Conservation (phyloP, 805 yeast species). For the Candida chilensis region DNA sequence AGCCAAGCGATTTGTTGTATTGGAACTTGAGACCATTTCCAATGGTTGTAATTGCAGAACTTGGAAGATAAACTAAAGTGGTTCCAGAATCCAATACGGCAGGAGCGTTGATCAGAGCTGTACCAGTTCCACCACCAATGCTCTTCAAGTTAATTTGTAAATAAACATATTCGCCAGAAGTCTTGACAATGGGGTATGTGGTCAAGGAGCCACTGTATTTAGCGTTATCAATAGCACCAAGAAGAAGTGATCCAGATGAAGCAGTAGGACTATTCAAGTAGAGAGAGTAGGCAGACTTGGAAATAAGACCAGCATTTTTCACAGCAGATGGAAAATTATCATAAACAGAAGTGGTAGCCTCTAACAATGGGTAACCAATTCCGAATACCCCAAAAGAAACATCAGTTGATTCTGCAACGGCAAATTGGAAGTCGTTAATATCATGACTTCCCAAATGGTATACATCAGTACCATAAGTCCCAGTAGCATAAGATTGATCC, state of each 20-base stretch:
- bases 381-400: slow-evolving; percentile 14
- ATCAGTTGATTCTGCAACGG: slow-evolving; percentile 20
- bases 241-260: slow-evolving; percentile 22
- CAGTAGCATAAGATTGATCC: slow-evolving; percentile 39
- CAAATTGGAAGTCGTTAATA: slow-evolving; percentile 22
- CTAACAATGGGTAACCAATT: slow-evolving; percentile 7
- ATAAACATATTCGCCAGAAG: no score
- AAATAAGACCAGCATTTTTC: slow-evolving; percentile 29
- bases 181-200: slow-evolving; percentile 14
- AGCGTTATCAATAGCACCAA: slow-evolving; percentile 33
- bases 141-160: no score
- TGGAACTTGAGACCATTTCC: no score
- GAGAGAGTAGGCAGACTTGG: slow-evolving; percentile 32
- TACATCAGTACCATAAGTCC: slow-evolving; percentile 30
- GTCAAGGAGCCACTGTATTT: slow-evolving; percentile 25
- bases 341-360: slow-evolving; percentile 9
- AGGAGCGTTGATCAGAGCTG: slow-evolving; percentile 15
- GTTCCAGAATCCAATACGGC: slow-evolving; percentile 53
- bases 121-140: no score
- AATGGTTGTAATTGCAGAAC: no score
- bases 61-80: slow-evolving; percentile 38
- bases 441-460: slow-evolving; percentile 11
- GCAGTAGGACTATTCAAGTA: slow-evolving; percentile 24
- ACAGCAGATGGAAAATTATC: slow-evolving; percentile 15
- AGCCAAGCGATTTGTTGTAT: no score